phyloP scores from a whole-genome alignment of 805 yeast species.

The Pichia scutulata region DNA sequence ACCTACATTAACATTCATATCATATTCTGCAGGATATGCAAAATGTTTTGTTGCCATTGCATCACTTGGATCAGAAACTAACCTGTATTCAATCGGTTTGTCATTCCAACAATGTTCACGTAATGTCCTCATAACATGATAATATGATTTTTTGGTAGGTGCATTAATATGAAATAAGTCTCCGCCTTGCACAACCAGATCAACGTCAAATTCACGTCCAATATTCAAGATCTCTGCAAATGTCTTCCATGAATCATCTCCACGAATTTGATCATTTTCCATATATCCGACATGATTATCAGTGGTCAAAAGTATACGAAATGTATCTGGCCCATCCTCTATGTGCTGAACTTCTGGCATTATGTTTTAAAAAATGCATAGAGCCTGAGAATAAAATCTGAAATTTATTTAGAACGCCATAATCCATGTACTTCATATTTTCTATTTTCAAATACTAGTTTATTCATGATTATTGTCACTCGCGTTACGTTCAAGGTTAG shows the following conservation, averaged over 20 bases:
- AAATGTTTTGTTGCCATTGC: slow-evolving; percentile 54
- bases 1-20: slow-evolving; percentile 80
- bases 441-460: too few relatives aligned
- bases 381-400: too few relatives aligned
- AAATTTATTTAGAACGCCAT: too few relatives aligned
- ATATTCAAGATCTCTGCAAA: slow-evolving; percentile 75
- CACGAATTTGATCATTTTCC: slow-evolving; percentile 83
- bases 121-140: slow-evolving; percentile 68
- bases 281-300: slow-evolving; percentile 95
- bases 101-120: slow-evolving; percentile 75
- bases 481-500: not conserved
- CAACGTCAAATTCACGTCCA: slow-evolving; percentile 67
- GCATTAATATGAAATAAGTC: slow-evolving; percentile 87
- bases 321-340: slow-evolving; percentile 54
- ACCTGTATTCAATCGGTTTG: slow-evolving; percentile 76
- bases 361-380: not conserved
- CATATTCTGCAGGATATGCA: slow-evolving; percentile 77
- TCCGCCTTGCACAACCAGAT: slow-evolving; percentile 87
- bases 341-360: slow-evolving; percentile 37
- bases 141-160: slow-evolving; percentile 81
- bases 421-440: too few relatives aligned
- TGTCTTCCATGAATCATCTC: slow-evolving; percentile 83
- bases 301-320: slow-evolving; percentile 75
- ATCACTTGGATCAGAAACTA: slow-evolving; percentile 68
- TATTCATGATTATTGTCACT: not conserved